Conservation (phyloP, 345 rosid species). For the Reutealis trisperma region DNA sequence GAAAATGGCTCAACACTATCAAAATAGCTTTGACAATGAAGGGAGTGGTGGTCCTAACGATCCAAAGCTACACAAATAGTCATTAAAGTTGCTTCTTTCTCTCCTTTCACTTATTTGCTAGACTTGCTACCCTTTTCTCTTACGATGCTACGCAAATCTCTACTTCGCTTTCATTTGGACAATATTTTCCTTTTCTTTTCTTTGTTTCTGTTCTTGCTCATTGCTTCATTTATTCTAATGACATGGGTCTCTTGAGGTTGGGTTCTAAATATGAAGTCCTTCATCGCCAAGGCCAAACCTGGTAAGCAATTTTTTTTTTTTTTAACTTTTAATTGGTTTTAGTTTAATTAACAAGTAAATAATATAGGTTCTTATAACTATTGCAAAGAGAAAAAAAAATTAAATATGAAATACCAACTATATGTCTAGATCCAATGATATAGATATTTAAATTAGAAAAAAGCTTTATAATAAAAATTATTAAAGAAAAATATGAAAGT, state of each 20-base stretch:
- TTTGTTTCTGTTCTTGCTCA: neutral
- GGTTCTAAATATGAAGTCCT: slow-evolving; percentile 91
- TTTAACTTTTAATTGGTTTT: neutral
- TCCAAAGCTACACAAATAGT: slow-evolving; percentile 2
- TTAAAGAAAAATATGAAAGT: no score
- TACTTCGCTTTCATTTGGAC: neutral
- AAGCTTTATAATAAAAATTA: no score
- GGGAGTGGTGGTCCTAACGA: slow-evolving; percentile 25
- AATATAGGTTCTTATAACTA: no score
- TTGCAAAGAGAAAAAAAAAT: no score
- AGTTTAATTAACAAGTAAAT: no score
- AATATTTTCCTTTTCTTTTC: neutral
- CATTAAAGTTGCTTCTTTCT: slow-evolving; percentile 24
- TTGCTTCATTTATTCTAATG: neutral
- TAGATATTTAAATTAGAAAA: no score
- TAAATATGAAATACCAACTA: no score
- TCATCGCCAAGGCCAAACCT: slow-evolving; percentile 64
- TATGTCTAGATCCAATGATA: no score
- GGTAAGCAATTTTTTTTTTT: slow-evolving; percentile 38
- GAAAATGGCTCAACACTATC: no score
- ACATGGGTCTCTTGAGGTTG: slow-evolving; percentile 81
- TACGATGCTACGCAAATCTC: neutral
- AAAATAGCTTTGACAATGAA: no score
- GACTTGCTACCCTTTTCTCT: slow-evolving; percentile 20
- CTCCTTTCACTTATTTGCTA: slow-evolving; percentile 30